Base-by-base conservation (phyloP, 345 rosid species). In the Geranium brycei region DNA sequence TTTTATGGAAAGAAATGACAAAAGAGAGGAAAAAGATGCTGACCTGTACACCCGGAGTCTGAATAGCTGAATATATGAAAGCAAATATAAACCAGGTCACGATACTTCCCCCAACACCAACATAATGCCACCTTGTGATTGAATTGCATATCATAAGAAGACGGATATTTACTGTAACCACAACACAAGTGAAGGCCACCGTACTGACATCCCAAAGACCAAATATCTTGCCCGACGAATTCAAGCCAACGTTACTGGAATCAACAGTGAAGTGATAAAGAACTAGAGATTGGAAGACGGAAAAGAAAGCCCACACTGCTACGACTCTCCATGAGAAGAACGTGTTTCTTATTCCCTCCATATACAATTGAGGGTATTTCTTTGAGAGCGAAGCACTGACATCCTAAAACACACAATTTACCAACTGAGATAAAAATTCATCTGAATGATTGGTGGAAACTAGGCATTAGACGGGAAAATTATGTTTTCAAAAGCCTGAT, bases 191-290 rank as follows among this genome's bases (percentile, higher is more conserved):
- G 82, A 91, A 95, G 57, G 88, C 96, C 88, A 91, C 73, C 6
- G 99, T 95, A 87, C 99, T 91, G 76, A 95, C 86, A 68, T 95
- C 99, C 99, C 99, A 95, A 11, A 82, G 82, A 64, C 99, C 99
- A 69, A 95, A 88, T 40, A 81, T 74, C 88, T 71, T 85, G 63
- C 99, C 97, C 0, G 87, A 84, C 67, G 88, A 81, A 74, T 81
- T 86, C 72, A 73, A 75, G 66, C 87, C 91, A 19, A 80, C 65
- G 19, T 75, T 74, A 70, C 89, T 77, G 23, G 99, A 84, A 66
- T 64, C 15, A 19, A 87, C 72, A 66, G 81, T 86, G 35, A 87
- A 91, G 78, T 78, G 53, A 71, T 85, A 95, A 68, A 88, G 85
- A 63, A 95, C 71, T 23, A 95, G 85, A 57, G 99, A 95, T 71